A percentile compares a stretch with the other conserved stretches of the same genome.
Conservation (phyloP, 305 asterid species). For the Fraxinus latifolia region DNA sequence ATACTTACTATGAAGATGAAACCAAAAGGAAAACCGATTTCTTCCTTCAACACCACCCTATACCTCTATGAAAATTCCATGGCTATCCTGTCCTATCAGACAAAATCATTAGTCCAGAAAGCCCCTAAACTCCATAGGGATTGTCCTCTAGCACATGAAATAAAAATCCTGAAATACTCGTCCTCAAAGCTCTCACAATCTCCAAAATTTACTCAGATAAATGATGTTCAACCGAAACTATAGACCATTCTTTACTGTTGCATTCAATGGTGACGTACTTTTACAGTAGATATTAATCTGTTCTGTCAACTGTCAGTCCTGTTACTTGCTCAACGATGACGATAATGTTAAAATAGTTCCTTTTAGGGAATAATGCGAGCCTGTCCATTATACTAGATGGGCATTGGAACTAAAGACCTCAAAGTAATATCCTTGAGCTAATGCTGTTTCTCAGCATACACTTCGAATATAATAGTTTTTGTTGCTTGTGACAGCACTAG, state of each 20-base stretch:
- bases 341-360: not conserved
- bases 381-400: not conserved
- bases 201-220: not conserved
- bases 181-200: not conserved
- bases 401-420: not conserved
- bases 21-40: not conserved
- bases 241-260: not conserved
- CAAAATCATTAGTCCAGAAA: not conserved
- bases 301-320: not conserved
- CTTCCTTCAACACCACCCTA: not conserved
- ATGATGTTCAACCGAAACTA: not conserved
- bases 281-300: not conserved
- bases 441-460: not conserved
- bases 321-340: not conserved
- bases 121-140: not conserved
- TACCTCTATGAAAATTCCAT: not conserved
- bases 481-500: not conserved
- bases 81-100: constrained; percentile 1
- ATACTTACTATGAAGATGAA: not conserved
- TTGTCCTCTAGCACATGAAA: not conserved
- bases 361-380: not conserved
- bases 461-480: not conserved
- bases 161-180: not conserved
- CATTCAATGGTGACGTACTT: not conserved
- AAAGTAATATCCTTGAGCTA: not conserved